Base-by-base conservation (phyloP, 1,284 basidiomycete genomes). In the Volvariella surrecta region DNA sequence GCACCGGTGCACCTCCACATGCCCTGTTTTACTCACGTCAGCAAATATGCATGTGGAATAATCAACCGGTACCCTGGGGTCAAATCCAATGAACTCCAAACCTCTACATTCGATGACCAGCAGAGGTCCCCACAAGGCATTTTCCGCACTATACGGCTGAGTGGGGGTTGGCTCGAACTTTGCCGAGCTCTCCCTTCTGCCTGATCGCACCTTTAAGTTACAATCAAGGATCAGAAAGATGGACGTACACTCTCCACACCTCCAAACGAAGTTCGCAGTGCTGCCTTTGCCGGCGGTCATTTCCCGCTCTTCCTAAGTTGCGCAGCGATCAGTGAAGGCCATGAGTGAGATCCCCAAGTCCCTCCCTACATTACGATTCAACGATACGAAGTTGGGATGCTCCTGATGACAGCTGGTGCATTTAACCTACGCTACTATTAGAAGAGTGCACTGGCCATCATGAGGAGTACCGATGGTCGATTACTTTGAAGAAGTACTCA, bases 241-340 rank as follows among this genome's bases (percentile, higher is more conserved):
- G n/a, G 37, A 55, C 62, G 24, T 52, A 71, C 87, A 89, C 35
- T 72, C 58, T 15, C 76, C 73, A 53, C 86, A 89, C 49, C 68
- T 68, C 87, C 86, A 89, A 31, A 89, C 82, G 52, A 89, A 82
- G 57, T 89, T 66, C 1, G 87, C 87, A 3, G 66, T 79, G 53
- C 59, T 73, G 28, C 78, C 74, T 60, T 80, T 88, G 6, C 79
- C 68, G 11, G 77, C 70, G 11, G 73, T 71, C n/a, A 86, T 63
- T 48, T 79, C 73, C 45, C 61, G 71, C 55, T 76, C 68, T 61
- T 88, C 76, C 84, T 89, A 51, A 21, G 11, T 28, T 28, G 11
- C 18, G 24, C 19, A 32, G 45, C 16, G 30, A 19, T 17, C 45
- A 31, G 19, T 16, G 50, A 31, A 48, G 40, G 46, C 30, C 32